These are phyloP conservation scores for Curvularia hawaiiensis DNA, from an alignment of 2,329 filamentous ascomycete species.

Conservation along the genomic window DNA sequence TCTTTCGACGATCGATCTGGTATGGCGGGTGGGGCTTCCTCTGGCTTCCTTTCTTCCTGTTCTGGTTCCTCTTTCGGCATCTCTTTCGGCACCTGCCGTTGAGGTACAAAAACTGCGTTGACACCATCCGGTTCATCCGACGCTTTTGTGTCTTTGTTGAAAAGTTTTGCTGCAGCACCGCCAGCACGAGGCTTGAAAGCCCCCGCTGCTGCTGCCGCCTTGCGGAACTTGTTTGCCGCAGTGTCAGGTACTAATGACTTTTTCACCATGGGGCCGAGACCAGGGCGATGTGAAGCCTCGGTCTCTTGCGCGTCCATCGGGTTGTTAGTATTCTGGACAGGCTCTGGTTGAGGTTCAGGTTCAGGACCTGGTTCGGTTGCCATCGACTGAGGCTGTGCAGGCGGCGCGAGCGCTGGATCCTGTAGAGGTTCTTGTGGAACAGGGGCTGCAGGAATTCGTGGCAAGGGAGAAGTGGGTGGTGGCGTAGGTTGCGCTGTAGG, in stretches of 20 bases:
- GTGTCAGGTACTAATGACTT: slow-evolving; percentile 74
- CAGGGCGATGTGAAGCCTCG: slow-evolving; percentile 67
- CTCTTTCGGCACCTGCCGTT: slow-evolving; percentile 41
- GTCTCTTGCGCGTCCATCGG: slow-evolving; percentile 56
- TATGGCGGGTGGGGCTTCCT: slow-evolving; percentile 27
- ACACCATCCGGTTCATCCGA: slow-evolving; percentile 83
- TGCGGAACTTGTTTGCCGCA: slow-evolving; percentile 77
- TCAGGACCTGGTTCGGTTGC: slow-evolving; percentile 14
- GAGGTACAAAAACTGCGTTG: slow-evolving; percentile 82
- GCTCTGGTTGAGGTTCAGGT: background rate
- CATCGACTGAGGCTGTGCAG: slow-evolving; percentile 10
- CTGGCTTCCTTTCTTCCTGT: slow-evolving; percentile 36
- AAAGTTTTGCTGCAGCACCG: slow-evolving; percentile 80
- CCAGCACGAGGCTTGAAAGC: slow-evolving; percentile 87
- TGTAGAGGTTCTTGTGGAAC: slow-evolving; percentile 15
- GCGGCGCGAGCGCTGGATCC: slow-evolving; percentile 33
- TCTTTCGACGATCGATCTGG: slow-evolving; percentile 39
- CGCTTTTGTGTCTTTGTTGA: slow-evolving; percentile 62
- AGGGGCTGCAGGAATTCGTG: slow-evolving; percentile 29
- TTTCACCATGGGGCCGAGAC: slow-evolving; percentile 89
- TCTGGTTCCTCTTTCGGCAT: slow-evolving; percentile 27
- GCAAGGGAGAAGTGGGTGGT: slow-evolving; percentile 34
- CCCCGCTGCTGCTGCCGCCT: slow-evolving; percentile 70
- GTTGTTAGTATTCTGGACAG: slow-evolving; percentile 49
- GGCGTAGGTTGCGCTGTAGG: slow-evolving; percentile 26